Evolutionary conservation across 352 stramenopile species (phyloP).

Genomic region (Phytophthora pseudosyringae): DNA sequence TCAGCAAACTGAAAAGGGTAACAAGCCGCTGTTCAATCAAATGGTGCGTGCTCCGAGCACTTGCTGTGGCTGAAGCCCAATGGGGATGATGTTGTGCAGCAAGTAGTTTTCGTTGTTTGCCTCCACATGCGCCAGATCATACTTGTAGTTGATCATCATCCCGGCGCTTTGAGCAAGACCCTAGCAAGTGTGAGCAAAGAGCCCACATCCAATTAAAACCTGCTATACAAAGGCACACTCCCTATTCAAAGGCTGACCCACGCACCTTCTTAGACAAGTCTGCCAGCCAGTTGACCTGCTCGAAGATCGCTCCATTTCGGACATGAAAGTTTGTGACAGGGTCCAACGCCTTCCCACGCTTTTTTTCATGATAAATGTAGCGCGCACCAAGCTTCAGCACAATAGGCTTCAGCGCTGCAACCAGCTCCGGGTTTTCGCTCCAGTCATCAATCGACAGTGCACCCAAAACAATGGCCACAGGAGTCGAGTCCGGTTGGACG

Average conservation of each 20-base stretch:
- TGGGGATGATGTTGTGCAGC: slow-evolving; percentile 77
- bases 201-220: background rate
- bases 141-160: slow-evolving; percentile 92
- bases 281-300: slow-evolving; percentile 86
- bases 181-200: slow-evolving; percentile 31
- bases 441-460: slow-evolving; percentile 59
- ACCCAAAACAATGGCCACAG: slow-evolving; percentile 45
- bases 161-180: slow-evolving; percentile 75
- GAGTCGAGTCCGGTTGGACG: slow-evolving; percentile 17
- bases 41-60: slow-evolving; percentile 45
- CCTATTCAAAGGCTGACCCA: background rate
- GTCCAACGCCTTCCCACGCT: slow-evolving; percentile 82
- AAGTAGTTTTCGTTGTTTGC: slow-evolving; percentile 87
- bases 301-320: slow-evolving; percentile 86
- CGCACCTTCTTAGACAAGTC: slow-evolving; percentile 79
- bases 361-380: slow-evolving; percentile 87
- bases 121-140: slow-evolving; percentile 75
- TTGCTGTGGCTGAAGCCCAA: slow-evolving; percentile 68
- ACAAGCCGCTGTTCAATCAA: slow-evolving; percentile 1
- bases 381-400: slow-evolving; percentile 64
- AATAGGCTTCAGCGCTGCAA: slow-evolving; percentile 60
- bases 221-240: background rate
- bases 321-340: slow-evolving; percentile 88
- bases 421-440: slow-evolving; percentile 48
- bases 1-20: background rate